Evolutionary conservation across 345 rosid species (phyloP), one percentile per base, ranked within the genome.

Genomic region (Excoecaria cochinchinensis): DNA sequence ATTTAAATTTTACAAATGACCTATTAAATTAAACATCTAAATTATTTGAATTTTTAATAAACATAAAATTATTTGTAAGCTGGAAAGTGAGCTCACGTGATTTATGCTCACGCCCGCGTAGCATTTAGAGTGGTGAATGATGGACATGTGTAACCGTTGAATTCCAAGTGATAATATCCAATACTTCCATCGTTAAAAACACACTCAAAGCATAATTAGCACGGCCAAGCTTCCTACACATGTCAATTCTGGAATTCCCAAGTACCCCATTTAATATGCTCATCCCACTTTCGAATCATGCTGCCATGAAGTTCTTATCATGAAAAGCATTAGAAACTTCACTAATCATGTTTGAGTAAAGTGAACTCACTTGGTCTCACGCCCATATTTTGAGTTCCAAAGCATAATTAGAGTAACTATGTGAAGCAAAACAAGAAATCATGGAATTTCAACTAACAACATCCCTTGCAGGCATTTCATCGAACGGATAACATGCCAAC

Each of bases 101-200:
- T 31, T 31, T 2, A 31, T 2, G 31, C 31, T 31, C 31, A 31
- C 31, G 31, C 31, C 31, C 31, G 1, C 1, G 31, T 0, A 31
- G 31, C 31, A 31, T 0, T 31, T 31, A 31, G 1, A 31, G 31
- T 0, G 31, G 1, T 31, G 31, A 31, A 31, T 31, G 31, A 31
- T 31, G 31, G 31, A 31, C 31, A 31, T 2, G 31, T 14, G 78
- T 82, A 50, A 93, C 88, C 78, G 88, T 76, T 24, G 91, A 82
- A 83, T 93, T 93, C 97, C 95, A 91, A 14, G 97, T 85, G 69
- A 87, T 72, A 38, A 83, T 76, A 84, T 93, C 90, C 76, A 86
- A 69, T 70, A 81, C 79, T 72, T 83, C 79, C 90, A 90, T 89
- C 0, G 77, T 79, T 47, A 71, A 60, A 85, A 93, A 89, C 74